phyloP scores from a whole-genome alignment of 1,284 basidiomycete genomes.

The Wolfiporia cocos region DNA sequence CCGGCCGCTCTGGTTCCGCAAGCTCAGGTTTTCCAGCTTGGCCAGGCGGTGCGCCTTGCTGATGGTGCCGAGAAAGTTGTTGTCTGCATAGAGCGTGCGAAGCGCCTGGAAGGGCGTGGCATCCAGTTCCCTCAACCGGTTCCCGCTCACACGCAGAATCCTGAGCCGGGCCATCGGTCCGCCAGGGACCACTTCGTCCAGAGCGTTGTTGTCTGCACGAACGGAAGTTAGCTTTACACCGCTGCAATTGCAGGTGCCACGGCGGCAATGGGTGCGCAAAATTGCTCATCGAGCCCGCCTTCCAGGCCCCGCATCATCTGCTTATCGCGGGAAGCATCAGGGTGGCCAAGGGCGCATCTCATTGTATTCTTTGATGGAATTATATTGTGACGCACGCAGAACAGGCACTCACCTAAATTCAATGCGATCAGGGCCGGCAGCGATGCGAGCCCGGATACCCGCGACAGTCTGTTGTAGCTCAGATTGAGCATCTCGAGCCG shows the following conservation, averaged over 20 bases:
- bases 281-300: no score
- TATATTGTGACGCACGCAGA: conserved; percentile 10
- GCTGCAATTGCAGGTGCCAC: no score
- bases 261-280: no score
- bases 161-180: conserved; percentile 63
- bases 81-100: conserved; percentile 90
- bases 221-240: conserved; percentile 4
- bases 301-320: conserved; percentile 5
- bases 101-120: conserved; percentile 66
- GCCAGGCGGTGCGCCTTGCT: conserved; percentile 48
- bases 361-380: conserved; percentile 6
- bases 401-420: conserved; percentile 65
- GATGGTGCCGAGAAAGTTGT: conserved; percentile 64
- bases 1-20: conserved; percentile 80
- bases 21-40: conserved; percentile 84
- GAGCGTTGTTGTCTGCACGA: conserved; percentile 65
- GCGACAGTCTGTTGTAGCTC: conserved; percentile 69
- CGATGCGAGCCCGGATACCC: conserved; percentile 54
- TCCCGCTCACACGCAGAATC: conserved; percentile 84
- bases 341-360: neutral
- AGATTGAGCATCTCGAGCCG: conserved; percentile 82
- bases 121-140: conserved; percentile 69
- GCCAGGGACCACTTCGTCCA: conserved; percentile 46
- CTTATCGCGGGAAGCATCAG: conserved; percentile 11
- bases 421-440: conserved; percentile 64